Evolutionary conservation across 2,329 filamentous ascomycete species (phyloP), one percentile per base, ranked within the genome.

Genomic region (Diaporthe destruens): DNA sequence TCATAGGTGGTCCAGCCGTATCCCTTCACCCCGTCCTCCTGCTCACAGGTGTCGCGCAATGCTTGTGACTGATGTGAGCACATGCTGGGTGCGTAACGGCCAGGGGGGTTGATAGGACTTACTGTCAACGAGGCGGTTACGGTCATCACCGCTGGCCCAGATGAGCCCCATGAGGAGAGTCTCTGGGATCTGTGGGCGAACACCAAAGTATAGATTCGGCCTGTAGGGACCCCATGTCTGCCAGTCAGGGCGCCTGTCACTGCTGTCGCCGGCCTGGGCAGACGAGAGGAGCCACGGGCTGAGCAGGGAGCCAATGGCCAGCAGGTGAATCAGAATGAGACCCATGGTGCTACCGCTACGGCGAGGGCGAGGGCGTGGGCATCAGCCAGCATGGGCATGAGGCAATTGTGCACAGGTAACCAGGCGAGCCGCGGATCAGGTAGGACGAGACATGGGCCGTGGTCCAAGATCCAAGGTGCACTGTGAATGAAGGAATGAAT

Each of bases 131-230:
- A 74, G 67, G 3, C 71, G n/a, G 67, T 69, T 71, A 74, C 77
- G 72, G 76, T 74, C 51, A 39, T 97, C 93, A 8, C 96, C 91
- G 76, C 92, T 91, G 5, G 90, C 90, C 95, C 95, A 98, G 84
- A 98, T 89, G 79, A 98, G 85, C 0, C 93, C 94, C 4, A 93
- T 91, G 81, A 91, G 89, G 74, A 98, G 82, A 76, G 93, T 95
- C 79, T 94, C 91, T 0, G 95, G 93, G 70, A 96, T 87, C 74
- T 94, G 89, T 59, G 96, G 94, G 23, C 94, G 89, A 47, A 98
- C 90, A 2, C 96, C 96, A 85, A 98, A 98, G 83, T 98, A 98
- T 65, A 98, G 83, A 79, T 98, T 98, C 0, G 96, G 93, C 76
- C 94, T 91, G 83, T 98, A 98, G 2, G 95, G 94, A 0, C 95